Conservation (phyloP, 2,329 filamentous ascomycete species). For the Sporothrix variecibatus region DNA sequence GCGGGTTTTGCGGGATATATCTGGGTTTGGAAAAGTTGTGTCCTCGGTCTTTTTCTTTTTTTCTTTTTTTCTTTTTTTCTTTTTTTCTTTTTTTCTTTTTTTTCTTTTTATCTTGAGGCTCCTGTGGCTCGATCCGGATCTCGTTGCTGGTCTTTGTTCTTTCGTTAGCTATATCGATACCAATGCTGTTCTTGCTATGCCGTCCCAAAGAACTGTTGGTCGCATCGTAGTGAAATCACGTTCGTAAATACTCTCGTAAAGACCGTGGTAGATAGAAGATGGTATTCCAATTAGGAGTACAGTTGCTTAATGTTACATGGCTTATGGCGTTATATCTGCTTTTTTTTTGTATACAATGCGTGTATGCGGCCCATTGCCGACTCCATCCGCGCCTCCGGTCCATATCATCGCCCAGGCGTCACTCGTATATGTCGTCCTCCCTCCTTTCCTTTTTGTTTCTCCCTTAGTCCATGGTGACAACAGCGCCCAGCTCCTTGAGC, state of each 20-base stretch:
- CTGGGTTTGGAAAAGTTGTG: not conserved
- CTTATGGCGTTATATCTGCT: constrained; percentile 27
- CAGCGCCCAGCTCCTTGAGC: constrained; percentile 89
- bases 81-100: not conserved
- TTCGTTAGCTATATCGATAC: constrained; percentile 1
- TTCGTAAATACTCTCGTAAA: not conserved
- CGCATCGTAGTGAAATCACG: not conserved
- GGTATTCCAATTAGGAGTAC: constrained; percentile 28
- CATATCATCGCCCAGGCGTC: not conserved
- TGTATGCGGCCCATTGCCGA: constrained; percentile 1
- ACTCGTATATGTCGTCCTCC: not conserved
- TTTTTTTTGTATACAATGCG: constrained; percentile 37
- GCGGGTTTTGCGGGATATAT: not conserved
- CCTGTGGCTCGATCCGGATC: not conserved
- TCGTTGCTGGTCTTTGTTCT: not conserved
- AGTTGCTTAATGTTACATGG: constrained; percentile 37
- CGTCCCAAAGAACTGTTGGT: no score
- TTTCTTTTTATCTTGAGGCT: not conserved
- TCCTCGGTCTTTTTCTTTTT: not conserved
- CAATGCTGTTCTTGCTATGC: not conserved
- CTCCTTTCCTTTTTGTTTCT: not conserved
- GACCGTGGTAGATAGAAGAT: constrained; percentile 9
- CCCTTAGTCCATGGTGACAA: constrained; percentile 83
- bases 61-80: not conserved
- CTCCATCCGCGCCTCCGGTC: not conserved